Base-by-base conservation (phyloP, 2,329 filamentous ascomycete genomes). In the Phyllosticta citrichinensis region DNA sequence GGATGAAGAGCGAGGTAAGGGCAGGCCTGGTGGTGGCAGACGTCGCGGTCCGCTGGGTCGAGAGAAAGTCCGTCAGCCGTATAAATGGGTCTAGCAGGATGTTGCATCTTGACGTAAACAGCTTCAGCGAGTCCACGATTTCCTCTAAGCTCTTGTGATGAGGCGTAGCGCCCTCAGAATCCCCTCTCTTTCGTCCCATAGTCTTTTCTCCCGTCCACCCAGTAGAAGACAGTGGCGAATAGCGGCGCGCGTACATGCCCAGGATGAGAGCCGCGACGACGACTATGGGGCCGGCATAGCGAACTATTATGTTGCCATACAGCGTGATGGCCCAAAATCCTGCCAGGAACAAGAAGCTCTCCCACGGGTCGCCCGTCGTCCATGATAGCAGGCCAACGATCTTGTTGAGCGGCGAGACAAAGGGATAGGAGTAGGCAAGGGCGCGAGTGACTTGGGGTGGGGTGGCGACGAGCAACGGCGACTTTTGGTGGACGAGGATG, bases 131-230 rank as follows among this genome's bases (percentile, higher is more conserved):
- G 67, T 97, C 92, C 61, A 99, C 89, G 63, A 99, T 99, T 76
- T 99, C 94, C 72, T 99, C 94, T 58, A 99, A 76, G 57, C 91
- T 97, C 78, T 97, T 97, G 69, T 96, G 90, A 68, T 94, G 89
- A 63, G 87, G 86, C 52, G 86, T 87, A 63, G 82, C 85, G 6
- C 81, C 71, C 67, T 91, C 89, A 10, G 61, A 62, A 2, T 74
- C 73, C 19, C 76, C 75, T 35, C 77, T 77, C 63, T 78, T 82
- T 60, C 82, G 78, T 33, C 74, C 76, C 60, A 81, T 81, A 68
- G 83, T 73, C 66, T 79, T 87, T 71, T 87, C 83, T 5, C 82
- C 83, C 0, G 82, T 85, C 82, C 88, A 91, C 14, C 87, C 87
- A 30, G 89, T 94, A 57, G 89, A 96, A 47, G 91, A 96, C 58